A percentile compares a stretch with the other conserved stretches of the same genome.
These are phyloP conservation scores for Hyaloscypha hepaticicola DNA, from an alignment of 495 filamentous ascomycete genomes.

Conservation along the genomic window DNA sequence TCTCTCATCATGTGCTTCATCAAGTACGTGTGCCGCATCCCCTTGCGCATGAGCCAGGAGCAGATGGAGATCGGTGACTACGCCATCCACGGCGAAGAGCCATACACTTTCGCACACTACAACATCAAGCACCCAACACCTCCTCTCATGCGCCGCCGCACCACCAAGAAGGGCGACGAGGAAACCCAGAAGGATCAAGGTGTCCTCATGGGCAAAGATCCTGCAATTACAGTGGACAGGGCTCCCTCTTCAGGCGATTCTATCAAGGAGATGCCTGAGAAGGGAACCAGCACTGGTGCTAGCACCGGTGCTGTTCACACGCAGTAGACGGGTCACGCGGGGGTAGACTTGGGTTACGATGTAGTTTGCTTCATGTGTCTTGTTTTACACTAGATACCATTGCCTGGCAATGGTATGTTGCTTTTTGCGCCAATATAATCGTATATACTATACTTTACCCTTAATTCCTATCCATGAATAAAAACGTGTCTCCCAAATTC, in stretches of 20 bases:
- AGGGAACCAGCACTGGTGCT: not conserved
- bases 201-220: slow-evolving; percentile 20
- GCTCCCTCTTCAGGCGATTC: not conserved
- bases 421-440: not conserved
- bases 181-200: slow-evolving; percentile 2
- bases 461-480: too few species aligned
- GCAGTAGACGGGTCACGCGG: not conserved
- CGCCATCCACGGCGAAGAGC: slow-evolving; percentile 51
- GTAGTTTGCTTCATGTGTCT: not conserved
- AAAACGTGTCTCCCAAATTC: not conserved
- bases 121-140: slow-evolving; percentile 27
- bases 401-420: not conserved
- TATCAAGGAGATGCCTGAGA: not conserved
- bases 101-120: slow-evolving; percentile 43
- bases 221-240: not conserved
- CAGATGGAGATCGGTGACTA: slow-evolving; percentile 49
- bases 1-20: slow-evolving; percentile 52
- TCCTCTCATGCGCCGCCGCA: slow-evolving; percentile 5
- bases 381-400: not conserved
- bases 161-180: slow-evolving; percentile 8
- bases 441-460: not conserved
- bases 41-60: slow-evolving; percentile 48
- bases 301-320: not conserved
- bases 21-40: slow-evolving; percentile 52
- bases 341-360: not conserved